Percentiles rank a stretch among this genome's conserved stretches.
Conservation (phyloP, 2,329 filamentous ascomycete genomes). For the Colletotrichum falcatum region DNA sequence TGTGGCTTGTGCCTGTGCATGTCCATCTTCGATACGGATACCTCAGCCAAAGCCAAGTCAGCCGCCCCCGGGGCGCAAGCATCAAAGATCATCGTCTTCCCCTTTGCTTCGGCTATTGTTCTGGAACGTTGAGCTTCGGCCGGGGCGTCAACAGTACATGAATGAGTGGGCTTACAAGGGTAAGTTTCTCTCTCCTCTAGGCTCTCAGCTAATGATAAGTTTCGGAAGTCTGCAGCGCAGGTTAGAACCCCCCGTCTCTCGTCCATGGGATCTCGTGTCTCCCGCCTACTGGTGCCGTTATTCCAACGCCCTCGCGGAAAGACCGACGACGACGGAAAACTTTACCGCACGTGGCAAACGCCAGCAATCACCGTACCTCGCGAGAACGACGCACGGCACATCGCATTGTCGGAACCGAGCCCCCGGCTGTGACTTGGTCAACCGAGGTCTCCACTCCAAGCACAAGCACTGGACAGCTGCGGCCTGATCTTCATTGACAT, state of each 20-base stretch:
- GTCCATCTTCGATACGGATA: not conserved
- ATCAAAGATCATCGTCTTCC: not conserved
- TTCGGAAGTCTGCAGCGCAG: slow-evolving; percentile 7
- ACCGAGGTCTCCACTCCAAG: slow-evolving; percentile 18
- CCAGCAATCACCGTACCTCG: not conserved
- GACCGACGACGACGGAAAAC: slow-evolving; percentile 12
- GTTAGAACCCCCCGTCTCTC: not conserved
- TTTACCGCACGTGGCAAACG: slow-evolving; percentile 3
- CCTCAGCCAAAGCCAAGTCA: not conserved
- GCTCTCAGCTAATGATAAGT: not conserved
- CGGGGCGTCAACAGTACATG: not conserved
- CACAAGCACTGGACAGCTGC: slow-evolving; percentile 25
- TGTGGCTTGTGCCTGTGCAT: slow-evolving; percentile 22
- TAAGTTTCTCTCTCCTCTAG: not conserved
- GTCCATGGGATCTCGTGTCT: not conserved
- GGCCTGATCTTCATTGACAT: slow-evolving; percentile 31
- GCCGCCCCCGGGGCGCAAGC: not conserved
- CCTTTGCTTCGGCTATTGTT: slow-evolving; percentile 11
- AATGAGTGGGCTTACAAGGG: not conserved
- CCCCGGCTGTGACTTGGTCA: slow-evolving; percentile 6
- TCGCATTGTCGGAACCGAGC: not conserved
- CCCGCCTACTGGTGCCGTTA: not conserved
- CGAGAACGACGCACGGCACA: not conserved
- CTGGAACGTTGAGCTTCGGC: slow-evolving; percentile 19
- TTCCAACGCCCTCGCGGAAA: slow-evolving; percentile 33